Evolutionary conservation across 495 filamentous ascomycete genomes (phyloP).

Genomic region (Chaetomium fimeti): DNA sequence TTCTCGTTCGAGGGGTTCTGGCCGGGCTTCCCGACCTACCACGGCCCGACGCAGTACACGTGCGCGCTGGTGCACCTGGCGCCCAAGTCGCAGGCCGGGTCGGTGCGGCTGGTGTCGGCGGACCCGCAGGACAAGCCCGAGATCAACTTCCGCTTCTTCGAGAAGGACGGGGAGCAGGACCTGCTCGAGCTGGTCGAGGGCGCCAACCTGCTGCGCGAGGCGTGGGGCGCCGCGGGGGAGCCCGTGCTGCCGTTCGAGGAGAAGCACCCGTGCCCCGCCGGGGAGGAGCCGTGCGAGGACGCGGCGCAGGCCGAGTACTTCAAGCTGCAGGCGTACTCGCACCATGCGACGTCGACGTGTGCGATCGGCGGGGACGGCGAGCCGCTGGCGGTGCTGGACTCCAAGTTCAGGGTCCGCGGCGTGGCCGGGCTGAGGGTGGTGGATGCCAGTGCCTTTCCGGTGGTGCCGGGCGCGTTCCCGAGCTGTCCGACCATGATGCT

Average conservation of each 20-base stretch:
- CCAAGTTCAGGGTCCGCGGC: conserved; percentile 52
- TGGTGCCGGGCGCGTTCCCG: conserved; percentile 60
- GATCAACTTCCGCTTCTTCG: conserved; percentile 59
- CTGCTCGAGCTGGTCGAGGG: conserved; percentile 53
- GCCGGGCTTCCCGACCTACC: conserved; percentile 47
- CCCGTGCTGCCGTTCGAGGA: conserved; percentile 42
- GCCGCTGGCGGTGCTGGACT: conserved; percentile 51
- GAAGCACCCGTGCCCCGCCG: conserved; percentile 42
- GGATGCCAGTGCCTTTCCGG: conserved; percentile 54
- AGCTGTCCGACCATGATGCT: conserved; percentile 61
- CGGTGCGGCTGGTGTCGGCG: conserved; percentile 47
- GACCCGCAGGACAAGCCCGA: conserved; percentile 56
- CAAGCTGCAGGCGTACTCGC: conserved; percentile 51
- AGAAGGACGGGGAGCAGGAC: conserved; percentile 40
- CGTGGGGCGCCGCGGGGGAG: conserved; percentile 35
- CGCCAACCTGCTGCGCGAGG: conserved; percentile 49
- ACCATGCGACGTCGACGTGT: conserved; percentile 51
- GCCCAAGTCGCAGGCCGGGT: conserved; percentile 52
- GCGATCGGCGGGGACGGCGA: conserved; percentile 53
- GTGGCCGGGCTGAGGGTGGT: conserved; percentile 52
- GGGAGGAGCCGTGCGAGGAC: conserved; percentile 38
- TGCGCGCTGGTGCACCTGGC: conserved; percentile 51
- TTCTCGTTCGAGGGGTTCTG: conserved; percentile 52
- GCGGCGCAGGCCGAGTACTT: conserved; percentile 44
- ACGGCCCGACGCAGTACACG: conserved; percentile 42